These are phyloP conservation scores for Monsonia emarginata DNA, from an alignment of 441 rosid species.

Conservation along the genomic window DNA sequence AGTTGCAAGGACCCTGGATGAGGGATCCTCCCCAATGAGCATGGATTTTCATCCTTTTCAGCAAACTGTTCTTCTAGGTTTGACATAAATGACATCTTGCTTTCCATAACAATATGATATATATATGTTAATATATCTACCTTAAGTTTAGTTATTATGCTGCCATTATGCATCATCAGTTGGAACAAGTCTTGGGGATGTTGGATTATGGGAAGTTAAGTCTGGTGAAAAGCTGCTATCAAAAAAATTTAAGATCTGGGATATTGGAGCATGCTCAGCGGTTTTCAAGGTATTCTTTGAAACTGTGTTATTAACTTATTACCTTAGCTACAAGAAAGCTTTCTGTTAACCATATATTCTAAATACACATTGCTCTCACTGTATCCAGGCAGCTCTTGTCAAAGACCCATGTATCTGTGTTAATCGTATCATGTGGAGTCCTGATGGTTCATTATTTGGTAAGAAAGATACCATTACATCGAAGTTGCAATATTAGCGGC, in stretches of 20 bases:
- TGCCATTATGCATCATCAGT: conserved; percentile 28
- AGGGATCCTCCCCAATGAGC: conserved; percentile 61
- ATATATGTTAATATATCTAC: not conserved
- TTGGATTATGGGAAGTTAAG: conserved; percentile 66
- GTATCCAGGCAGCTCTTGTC: conserved; percentile 42
- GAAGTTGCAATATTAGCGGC: not conserved
- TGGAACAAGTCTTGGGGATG: conserved; percentile 69
- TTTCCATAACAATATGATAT: not conserved
- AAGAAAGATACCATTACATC: conserved; percentile 2
- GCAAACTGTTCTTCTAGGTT: conserved; percentile 65
- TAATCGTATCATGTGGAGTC: conserved; percentile 81
- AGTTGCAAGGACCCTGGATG: conserved; percentile 39
- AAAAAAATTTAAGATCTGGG: conserved; percentile 62
- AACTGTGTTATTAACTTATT: not conserved
- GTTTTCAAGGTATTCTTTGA: conserved; percentile 43
- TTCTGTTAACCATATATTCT: not conserved
- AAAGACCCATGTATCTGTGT: conserved; percentile 49
- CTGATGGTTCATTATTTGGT: conserved; percentile 80
- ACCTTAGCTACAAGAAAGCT: not conserved
- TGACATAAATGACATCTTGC: conserved; percentile 5
- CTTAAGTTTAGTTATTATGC: not conserved
- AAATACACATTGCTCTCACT: not conserved
- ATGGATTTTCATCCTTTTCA: conserved; percentile 77
- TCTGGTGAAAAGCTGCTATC: conserved; percentile 46
- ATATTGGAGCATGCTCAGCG: conserved; percentile 41